Conservation (phyloP, 2,329 filamentous ascomycete species). For the Zasmidium angulare region DNA sequence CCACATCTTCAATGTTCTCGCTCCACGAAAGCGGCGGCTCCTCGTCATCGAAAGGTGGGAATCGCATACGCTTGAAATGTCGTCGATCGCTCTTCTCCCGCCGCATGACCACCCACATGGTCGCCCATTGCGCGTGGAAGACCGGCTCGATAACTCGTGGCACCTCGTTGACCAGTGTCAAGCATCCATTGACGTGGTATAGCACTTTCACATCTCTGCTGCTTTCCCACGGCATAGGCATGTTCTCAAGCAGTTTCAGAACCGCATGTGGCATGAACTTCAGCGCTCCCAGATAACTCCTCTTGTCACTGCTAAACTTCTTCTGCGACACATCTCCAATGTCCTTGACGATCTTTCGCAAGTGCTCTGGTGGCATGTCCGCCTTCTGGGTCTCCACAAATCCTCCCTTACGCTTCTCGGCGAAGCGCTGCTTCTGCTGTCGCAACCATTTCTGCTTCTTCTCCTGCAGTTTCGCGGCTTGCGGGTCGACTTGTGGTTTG, state of each 20-base stretch:
- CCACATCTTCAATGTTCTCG: slow-evolving; percentile 97
- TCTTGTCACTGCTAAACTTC: slow-evolving; percentile 98
- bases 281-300: slow-evolving; percentile 91
- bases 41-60: slow-evolving; percentile 97
- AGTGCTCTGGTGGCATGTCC: slow-evolving; percentile 96
- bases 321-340: slow-evolving; percentile 99
- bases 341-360: slow-evolving; percentile 97
- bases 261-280: slow-evolving; percentile 99
- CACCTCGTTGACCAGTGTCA: slow-evolving; percentile 95
- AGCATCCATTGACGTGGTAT: slow-evolving; percentile 95
- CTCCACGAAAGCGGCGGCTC: slow-evolving; percentile 97
- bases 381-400: slow-evolving; percentile 98
- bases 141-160: slow-evolving; percentile 96
- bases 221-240: slow-evolving; percentile 99
- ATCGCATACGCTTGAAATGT: slow-evolving; percentile 98
- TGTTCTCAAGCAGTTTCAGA: slow-evolving; percentile 94
- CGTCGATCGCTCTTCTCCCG: slow-evolving; percentile 94
- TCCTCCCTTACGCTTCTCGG: slow-evolving; percentile 93
- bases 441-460: slow-evolving; percentile 99
- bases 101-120: slow-evolving; percentile 99
- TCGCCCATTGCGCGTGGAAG: slow-evolving; percentile 98
- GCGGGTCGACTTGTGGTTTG: slow-evolving; percentile 75
- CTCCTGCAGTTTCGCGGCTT: slow-evolving; percentile 90
- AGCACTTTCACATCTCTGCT: slow-evolving; percentile 94
- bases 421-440: slow-evolving; percentile 85